Evolutionary conservation across 108 stramenopile genomes (phyloP), one percentile per base, ranked within the genome.

Genomic region (Heterococcus sp.): DNA sequence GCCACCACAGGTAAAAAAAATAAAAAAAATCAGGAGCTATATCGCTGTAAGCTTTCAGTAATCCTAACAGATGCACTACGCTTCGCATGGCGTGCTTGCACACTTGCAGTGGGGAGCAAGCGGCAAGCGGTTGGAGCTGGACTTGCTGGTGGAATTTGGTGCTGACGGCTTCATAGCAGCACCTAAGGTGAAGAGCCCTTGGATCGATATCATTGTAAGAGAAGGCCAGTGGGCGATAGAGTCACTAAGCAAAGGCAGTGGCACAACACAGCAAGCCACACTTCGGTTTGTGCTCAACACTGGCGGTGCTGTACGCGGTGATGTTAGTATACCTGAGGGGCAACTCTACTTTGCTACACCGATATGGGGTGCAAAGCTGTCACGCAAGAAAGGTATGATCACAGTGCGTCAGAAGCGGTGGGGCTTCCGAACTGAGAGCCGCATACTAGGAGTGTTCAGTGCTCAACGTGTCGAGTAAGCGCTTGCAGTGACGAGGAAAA

Each of bases 391-490:
- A 36, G 79, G 79, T 37, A 29, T 80, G 8, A 66, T 80, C 2
- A 80, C 79, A 2, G 79, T 80, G 0, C 72, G 79, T 5, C 79
- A 80, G 39, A 73, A 64, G 29, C 32, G 79, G 79, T 75, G 66
- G 66, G 4, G 65, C 14, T 28, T 75, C 0, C 66, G 75, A 8
- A 68, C 67, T 38, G 75, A 75, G 75, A 67, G 37, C 26, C 75
- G 66, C 37, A 75, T 75, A 31, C 35, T 75, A 36, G 75, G 75
- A 1, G 66, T 75, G 1, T 75, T 67, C 66, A 32, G 29, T 32
- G 66, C 75, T 66, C 66, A 75, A 68, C 36, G 35, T 66, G 27
- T 75, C 32, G 31, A 68, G 46, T 58, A 21, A 58, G 46, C 14
- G 46, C 8, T 8, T 58, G 46, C 14, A 58, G 46, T n/a, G n/a